Base-by-base conservation (phyloP, 2,329 filamentous ascomycete species). In the Fusarium redolens region DNA sequence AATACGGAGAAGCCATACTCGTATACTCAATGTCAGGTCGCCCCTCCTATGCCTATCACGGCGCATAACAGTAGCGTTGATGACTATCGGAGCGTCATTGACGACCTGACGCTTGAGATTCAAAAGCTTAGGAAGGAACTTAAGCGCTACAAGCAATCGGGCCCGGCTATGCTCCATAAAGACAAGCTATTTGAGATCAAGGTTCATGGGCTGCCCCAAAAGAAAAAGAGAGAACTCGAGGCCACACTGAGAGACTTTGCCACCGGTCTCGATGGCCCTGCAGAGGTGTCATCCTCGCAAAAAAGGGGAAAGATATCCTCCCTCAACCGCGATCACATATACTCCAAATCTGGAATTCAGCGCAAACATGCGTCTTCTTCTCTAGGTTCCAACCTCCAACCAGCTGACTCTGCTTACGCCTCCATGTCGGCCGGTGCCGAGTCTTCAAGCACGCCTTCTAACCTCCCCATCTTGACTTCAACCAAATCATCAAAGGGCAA, bases 111-210 rank as follows among this genome's bases (percentile, higher is more conserved):
- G 0, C 85, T 97, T 28, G 92, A 95, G 78, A 97, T 96, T 79
- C 93, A 94, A 79, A 91, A 90, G 57, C 80, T 97, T 68, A 95
- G 92, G 82, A 90, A 92, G 73, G 90, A 91, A 75, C 77, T 97
- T 60, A 92, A 89, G 76, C 91, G 89, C 58, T 93, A 93, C 69
- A 92, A 93, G 79, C 90, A 90, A 71, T 82, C 89, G 35, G 89
- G 92, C 3, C 89, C 90, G 22, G 86, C 91, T 43, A 88, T 91
- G 69, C 82, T 95, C 55, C 88, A 91, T 38, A 90, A 91, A 54
- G 93, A 96, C 33, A 94, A 93, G 78, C 82, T 97, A 0, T 96
- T 97, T 75, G 94, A 97, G 79, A 90, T 97, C 69, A 92, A 93
- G 74, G 88, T 95, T 31, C 93, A 96, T 75, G 90, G 91, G 1